These are phyloP conservation scores for Pichia membranifaciens DNA, from an alignment of 805 yeast species.

Conservation along the genomic window DNA sequence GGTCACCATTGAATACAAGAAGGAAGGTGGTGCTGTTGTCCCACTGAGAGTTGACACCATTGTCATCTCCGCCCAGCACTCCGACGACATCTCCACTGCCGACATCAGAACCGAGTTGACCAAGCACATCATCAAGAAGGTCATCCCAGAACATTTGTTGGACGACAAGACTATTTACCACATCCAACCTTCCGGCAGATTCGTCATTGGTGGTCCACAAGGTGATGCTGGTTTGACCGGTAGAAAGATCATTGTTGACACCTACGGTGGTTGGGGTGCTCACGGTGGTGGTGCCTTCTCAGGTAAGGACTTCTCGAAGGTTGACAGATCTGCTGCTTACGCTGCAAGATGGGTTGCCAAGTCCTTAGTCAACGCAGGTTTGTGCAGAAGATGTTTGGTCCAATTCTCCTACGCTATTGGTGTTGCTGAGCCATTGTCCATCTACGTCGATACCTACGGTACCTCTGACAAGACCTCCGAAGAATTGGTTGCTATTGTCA, in stretches of 20 bases:
- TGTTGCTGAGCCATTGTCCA: slow-evolving; percentile 98
- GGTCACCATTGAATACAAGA: slow-evolving; percentile 94
- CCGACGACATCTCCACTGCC: slow-evolving; percentile 91
- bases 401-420: slow-evolving; percentile 99
- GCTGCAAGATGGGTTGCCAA: slow-evolving; percentile 99
- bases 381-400: slow-evolving; percentile 95
- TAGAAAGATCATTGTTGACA: slow-evolving; percentile 98
- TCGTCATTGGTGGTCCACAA: slow-evolving; percentile 99
- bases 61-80: slow-evolving; percentile 96
- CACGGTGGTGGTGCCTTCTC: slow-evolving; percentile 99
- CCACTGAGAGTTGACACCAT: slow-evolving; percentile 97
- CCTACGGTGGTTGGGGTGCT: slow-evolving; percentile 99
- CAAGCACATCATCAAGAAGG: slow-evolving; percentile 82
- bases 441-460: slow-evolving; percentile 97
- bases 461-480: slow-evolving; percentile 86
- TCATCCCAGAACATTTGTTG: slow-evolving; percentile 82
- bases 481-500: slow-evolving; percentile 86
- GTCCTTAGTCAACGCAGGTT: slow-evolving; percentile 89
- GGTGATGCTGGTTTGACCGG: slow-evolving; percentile 99
- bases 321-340: slow-evolving; percentile 99
- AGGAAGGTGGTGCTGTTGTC: slow-evolving; percentile 91
- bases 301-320: slow-evolving; percentile 99
- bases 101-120: slow-evolving; percentile 77
- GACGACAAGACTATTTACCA: slow-evolving; percentile 96
- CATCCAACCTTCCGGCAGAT: slow-evolving; percentile 99